Evolutionary conservation across 1,284 basidiomycete genomes (phyloP), one percentile per base, ranked within the genome.

Genomic region (Tetrapyrgos nigripes): DNA sequence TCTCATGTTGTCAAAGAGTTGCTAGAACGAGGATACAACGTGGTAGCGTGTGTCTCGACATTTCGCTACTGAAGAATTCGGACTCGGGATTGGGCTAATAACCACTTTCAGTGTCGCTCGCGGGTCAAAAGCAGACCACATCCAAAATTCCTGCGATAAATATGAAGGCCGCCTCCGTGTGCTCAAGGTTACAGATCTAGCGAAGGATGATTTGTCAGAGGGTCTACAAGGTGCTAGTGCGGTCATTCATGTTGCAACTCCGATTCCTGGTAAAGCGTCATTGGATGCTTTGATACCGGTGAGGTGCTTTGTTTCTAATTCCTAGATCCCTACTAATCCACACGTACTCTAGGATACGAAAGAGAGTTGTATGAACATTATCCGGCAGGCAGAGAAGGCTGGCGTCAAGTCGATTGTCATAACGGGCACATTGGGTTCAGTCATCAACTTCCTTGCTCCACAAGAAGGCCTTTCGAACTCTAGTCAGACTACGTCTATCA

Each of bases 1-100:
- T 63, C 68, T 10, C 65, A 67, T 44, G 62, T 70, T 14, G 60
- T 66, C 28, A 43, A 53, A 14, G 61, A 64, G 44, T 62, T 69
- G 6, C 49, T 70, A 2, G 59, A 60, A 1, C 46, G 49, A 24
- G 66, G 68, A 10, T 67, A 68, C 43, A 53, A 58, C 26, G 67
- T 69, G 27, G 58, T 62, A 45, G 65, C 56, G 67, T 68, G 28
- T 11, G 64, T 50, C 45, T 31, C 33, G 19, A 26, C 35, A 10
- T n/a, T n/a, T n/a, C n/a, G n/a, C n/a, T n/a, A n/a, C n/a, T n/a
- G n/a, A n/a, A n/a, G n/a, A n/a, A n/a, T n/a, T n/a, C n/a, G n/a
- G n/a, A n/a, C 2, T 37, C 11, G 5, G 17, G 24, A 17, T 10
- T 23, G n/a, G n/a, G n/a, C n/a, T n/a, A n/a, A n/a, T n/a, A n/a